These are phyloP conservation scores for Haematococcus sp. DNA, from an alignment of 139 green algal genomes.

Conservation along the genomic window DNA sequence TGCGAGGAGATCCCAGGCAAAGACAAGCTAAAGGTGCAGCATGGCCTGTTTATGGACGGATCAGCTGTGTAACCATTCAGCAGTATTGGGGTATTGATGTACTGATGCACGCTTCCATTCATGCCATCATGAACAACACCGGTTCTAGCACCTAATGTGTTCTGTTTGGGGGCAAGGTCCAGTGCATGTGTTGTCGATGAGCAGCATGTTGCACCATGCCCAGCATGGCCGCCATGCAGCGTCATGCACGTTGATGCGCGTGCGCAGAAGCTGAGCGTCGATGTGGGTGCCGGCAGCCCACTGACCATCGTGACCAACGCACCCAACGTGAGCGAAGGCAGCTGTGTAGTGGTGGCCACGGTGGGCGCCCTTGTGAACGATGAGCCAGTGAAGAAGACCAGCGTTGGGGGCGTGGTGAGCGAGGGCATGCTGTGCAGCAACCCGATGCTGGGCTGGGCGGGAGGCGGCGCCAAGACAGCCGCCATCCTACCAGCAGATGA, in stretches of 20 bases:
- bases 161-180: no score
- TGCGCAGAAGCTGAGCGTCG: not conserved
- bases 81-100: no score
- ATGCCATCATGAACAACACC: no score
- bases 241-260: no score
- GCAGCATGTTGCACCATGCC: no score
- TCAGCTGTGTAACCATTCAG: no score
- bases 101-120: no score
- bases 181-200: no score
- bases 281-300: not conserved
- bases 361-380: constrained; percentile 8
- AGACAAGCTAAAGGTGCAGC: constrained; percentile 13
- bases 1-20: constrained; percentile 7
- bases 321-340: constrained; percentile 8
- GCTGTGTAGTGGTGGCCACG: constrained; percentile 14
- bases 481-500: constrained; percentile 16
- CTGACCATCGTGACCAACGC: constrained; percentile 24
- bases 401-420: constrained; percentile 16
- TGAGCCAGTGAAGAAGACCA: constrained; percentile 6
- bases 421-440: constrained; percentile 24
- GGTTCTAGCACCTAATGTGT: no score
- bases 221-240: no score
- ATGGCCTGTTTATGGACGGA: no score
- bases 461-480: constrained; percentile 14
- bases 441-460: constrained; percentile 27